Evolutionary conservation across 805 yeast species (phyloP).

Genomic region (Pichia membranifaciens): DNA sequence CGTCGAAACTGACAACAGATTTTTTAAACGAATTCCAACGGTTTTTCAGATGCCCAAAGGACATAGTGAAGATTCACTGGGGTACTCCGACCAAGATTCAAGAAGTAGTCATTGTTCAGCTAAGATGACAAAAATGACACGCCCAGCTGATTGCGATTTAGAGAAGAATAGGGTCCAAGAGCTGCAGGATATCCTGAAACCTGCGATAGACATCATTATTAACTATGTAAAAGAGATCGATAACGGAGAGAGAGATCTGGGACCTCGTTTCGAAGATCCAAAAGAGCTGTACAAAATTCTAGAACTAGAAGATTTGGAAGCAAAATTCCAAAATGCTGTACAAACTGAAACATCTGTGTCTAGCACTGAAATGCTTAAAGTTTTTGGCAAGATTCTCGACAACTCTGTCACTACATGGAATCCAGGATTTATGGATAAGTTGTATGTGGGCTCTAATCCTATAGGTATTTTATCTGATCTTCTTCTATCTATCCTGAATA

Average conservation of each 20-base stretch:
- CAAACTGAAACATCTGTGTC: conserved; percentile 14
- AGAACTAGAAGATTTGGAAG: conserved; percentile 30
- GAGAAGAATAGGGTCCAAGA: conserved; percentile 52
- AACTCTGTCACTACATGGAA: conserved; percentile 83
- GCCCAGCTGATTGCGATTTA: conserved; percentile 24
- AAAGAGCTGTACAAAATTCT: conserved; percentile 34
- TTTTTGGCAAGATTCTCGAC: conserved; percentile 51
- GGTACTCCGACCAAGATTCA: too few species aligned
- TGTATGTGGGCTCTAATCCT: conserved; percentile 82
- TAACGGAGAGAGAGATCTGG: conserved; percentile 42
- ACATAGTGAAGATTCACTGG: too few species aligned
- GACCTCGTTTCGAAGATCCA: conserved; percentile 47
- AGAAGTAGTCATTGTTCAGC: too few species aligned
- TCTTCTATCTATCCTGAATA: conserved; percentile 61
- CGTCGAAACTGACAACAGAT: too few species aligned
- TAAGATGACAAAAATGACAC: too few species aligned
- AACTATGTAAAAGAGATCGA: conserved; percentile 44
- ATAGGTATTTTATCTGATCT: conserved; percentile 74
- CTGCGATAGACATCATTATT: conserved; percentile 47
- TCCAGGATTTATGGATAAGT: conserved; percentile 76
- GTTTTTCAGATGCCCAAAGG: too few species aligned
- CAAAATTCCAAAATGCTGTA: conserved; percentile 19
- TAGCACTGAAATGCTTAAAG: conserved; percentile 38
- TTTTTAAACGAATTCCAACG: too few species aligned
- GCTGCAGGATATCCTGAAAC: conserved; percentile 46